phyloP scores from a whole-genome alignment of 2,329 filamentous ascomycete genomes.

The Aspergillus versicolor region DNA sequence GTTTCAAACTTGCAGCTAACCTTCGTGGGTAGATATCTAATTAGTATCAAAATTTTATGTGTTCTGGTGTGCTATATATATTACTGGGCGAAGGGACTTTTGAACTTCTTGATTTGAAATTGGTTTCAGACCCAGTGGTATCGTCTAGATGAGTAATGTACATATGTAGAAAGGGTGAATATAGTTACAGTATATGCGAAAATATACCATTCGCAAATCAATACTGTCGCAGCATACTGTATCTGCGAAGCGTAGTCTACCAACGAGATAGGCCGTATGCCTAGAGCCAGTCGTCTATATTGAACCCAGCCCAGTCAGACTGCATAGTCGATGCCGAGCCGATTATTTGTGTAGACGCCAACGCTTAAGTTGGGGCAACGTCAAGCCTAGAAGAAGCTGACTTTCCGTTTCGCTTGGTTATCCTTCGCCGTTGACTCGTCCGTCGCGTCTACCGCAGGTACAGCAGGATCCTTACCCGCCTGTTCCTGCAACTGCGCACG shows the following conservation, averaged over 20 bases:
- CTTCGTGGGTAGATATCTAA: too few relatives aligned
- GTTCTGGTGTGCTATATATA: neutral
- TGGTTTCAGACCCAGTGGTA: neutral
- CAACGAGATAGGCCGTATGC: neutral
- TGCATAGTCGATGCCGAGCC: neutral
- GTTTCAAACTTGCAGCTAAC: neutral
- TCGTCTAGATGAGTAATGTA: neutral
- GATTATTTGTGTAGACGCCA: neutral
- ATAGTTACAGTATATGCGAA: neutral
- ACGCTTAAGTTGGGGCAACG: neutral
- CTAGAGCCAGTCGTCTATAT: neutral
- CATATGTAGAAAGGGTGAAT: neutral
- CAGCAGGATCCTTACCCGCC: neutral
- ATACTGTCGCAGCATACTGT: neutral
- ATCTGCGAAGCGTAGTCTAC: neutral
- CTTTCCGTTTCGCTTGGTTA: slow-evolving; percentile 21
- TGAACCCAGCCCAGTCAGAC: neutral
- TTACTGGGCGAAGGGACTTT: neutral
- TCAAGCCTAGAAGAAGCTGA: slow-evolving; percentile 30
- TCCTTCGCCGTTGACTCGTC: slow-evolving; percentile 10
- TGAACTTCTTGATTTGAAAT: neutral
- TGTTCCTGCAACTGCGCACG: neutral
- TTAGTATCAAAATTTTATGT: too few relatives aligned
- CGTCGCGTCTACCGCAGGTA: slow-evolving; percentile 4
- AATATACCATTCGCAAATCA: neutral